Conservation (phyloP, 345 rosid species). For the Arabidopsis suecica region DNA sequence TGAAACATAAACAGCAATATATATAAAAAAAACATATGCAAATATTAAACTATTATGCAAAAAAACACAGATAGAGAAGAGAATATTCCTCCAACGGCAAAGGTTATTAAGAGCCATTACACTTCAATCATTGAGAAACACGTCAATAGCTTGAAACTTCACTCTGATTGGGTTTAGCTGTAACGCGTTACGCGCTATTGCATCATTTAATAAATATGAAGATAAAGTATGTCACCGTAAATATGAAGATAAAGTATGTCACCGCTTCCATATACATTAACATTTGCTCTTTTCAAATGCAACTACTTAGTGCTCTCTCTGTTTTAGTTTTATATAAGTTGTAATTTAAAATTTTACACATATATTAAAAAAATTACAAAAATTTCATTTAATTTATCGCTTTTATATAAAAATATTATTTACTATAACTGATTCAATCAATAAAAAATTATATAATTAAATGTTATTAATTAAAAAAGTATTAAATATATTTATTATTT, state of each 20-base stretch:
- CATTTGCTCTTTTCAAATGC: constrained; percentile 1
- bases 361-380: too few species aligned
- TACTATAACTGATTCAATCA: too few species aligned
- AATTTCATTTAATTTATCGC: too few species aligned
- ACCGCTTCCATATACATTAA: constrained; percentile 30
- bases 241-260: not conserved
- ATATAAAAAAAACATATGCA: not conserved
- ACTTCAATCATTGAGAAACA: constrained; percentile 36
- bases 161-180: constrained; percentile 42
- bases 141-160: constrained; percentile 31
- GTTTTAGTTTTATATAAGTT: too few species aligned
- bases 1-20: not conserved
- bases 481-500: too few species aligned
- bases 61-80: not conserved
- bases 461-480: too few species aligned
- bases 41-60: not conserved
- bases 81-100: constrained; percentile 43
- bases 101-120: constrained; percentile 15
- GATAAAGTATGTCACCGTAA: constrained; percentile 26
- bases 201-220: constrained; percentile 25
- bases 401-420: too few species aligned
- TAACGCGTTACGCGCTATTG: constrained; percentile 49
- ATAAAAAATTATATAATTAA: too few species aligned
- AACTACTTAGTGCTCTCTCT: not conserved
- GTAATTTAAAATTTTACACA: too few species aligned